These are phyloP conservation scores for Saccharomyces hybrid DNA, from an alignment of 1,139 yeast genomes.

Conservation along the genomic window DNA sequence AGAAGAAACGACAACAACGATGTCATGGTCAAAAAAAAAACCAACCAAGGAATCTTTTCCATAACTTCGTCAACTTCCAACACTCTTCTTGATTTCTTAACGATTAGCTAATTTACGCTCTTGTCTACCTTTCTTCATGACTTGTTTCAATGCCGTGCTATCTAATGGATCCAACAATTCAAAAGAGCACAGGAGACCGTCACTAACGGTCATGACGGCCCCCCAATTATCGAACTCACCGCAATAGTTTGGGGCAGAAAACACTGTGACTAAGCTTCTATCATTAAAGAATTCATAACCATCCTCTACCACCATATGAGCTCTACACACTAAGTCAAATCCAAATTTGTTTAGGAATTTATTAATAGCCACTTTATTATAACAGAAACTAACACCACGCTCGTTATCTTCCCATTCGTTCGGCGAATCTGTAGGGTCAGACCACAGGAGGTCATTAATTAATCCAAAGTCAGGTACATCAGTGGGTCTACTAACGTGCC, in stretches of 20 bases:
- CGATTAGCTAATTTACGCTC: slow-evolving; percentile 51
- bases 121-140: slow-evolving; percentile 71
- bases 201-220: slow-evolving; percentile 89
- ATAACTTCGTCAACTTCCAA: slow-evolving; percentile 5
- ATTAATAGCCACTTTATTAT: slow-evolving; percentile 79
- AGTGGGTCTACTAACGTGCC: slow-evolving; percentile 81
- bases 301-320: slow-evolving; percentile 95
- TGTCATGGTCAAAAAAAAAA: neutral
- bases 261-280: slow-evolving; percentile 79
- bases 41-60: slow-evolving; percentile 8
- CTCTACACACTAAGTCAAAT: slow-evolving; percentile 84
- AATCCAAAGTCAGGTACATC: slow-evolving; percentile 92
- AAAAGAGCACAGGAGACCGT: slow-evolving; percentile 77
- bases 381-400: slow-evolving; percentile 87
- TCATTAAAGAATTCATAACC: slow-evolving; percentile 92
- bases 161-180: slow-evolving; percentile 86
- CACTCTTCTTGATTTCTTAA: neutral
- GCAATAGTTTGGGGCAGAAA: slow-evolving; percentile 89
- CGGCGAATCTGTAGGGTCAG: slow-evolving; percentile 87
- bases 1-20: neutral
- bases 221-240: slow-evolving; percentile 97
- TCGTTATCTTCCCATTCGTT: slow-evolving; percentile 96
- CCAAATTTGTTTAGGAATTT: slow-evolving; percentile 76
- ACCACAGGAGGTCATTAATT: slow-evolving; percentile 80
- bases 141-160: slow-evolving; percentile 79